Base-by-base conservation (phyloP, 768 basidiomycete genomes). In the Naganishia kalamii region DNA sequence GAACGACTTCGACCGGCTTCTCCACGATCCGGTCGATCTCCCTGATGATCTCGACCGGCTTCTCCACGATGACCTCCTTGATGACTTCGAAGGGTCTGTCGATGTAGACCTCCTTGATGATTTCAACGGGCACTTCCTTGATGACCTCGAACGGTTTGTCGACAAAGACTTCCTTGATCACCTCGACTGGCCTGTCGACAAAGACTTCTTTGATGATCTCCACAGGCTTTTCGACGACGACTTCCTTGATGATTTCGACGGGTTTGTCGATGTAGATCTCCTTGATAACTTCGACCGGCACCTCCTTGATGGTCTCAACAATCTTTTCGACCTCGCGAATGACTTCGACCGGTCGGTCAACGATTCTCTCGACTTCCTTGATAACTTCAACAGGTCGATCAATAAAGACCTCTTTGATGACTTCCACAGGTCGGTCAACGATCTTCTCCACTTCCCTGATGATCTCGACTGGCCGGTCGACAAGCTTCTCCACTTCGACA, bases 371-470 rank as follows among this genome's bases (percentile, higher is more conserved):
- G 61, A 64, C 44, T 50, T 69, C 65, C 27, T 52, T 67, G 33
- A 67, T 54, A 2, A 72, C 73, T 60, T 75, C 74, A 4, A 72
- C 70, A 25, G 44, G 47, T 8, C 67, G 59, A 32, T 75, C 72
- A 8, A 78, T 69, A 46, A 76, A 72, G 23, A 79, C 75, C 65
- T 76, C 72, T 43, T 62, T 46, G 5, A 67, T 70, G 25, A 72
- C 62, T 43, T 72, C 70, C 1, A 72, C 70, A 41, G 70, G 68
- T 23, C 64, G 65, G 23, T 63, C 64, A 51, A 68, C 69, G 54
- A 70, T 66, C 19, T 63, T 68, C 65, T 72, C 71, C 46, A 71
- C 72, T 60, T 72, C 71, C 32, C 67, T 69, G n/a, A 74, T 71
- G 50, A 70, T 70, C 49, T 75, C 71, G 23, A 75, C 71, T 19